These are phyloP conservation scores for Cryptococcus sp. DNA, from an alignment of 1,284 basidiomycete species.

Conservation along the genomic window DNA sequence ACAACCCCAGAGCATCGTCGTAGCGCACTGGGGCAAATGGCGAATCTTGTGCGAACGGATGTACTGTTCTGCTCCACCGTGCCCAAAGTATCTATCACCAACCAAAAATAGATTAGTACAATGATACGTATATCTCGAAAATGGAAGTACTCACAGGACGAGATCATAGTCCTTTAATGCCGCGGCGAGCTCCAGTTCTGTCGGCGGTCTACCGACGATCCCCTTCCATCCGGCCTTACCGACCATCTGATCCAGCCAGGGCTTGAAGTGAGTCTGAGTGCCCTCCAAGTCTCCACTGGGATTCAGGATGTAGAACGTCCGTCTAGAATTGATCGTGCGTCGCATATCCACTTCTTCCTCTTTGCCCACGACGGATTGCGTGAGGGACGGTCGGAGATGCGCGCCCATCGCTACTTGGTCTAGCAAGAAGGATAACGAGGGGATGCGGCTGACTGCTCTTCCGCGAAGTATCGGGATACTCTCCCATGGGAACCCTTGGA, in stretches of 20 bases:
- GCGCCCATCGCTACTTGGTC: constrained; percentile 72
- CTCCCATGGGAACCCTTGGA: constrained; percentile 94
- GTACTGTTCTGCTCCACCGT: constrained; percentile 95
- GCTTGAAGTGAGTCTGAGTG: constrained; percentile 79
- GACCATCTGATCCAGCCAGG: constrained; percentile 72
- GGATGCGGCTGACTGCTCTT: constrained; percentile 84
- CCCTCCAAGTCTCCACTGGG: constrained; percentile 84
- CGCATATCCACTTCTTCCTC: constrained; percentile 41
- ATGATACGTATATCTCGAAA: too few species aligned
- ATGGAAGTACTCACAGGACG: constrained; percentile 66
- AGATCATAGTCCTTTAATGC: constrained; percentile 73
- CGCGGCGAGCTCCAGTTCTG: constrained; percentile 74
- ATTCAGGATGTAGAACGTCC: constrained; percentile 84
- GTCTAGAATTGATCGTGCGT: constrained; percentile 62
- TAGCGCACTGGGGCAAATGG: constrained; percentile 77
- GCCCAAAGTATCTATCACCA: constrained; percentile 82
- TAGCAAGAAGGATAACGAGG: constrained; percentile 81
- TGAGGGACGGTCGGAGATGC: constrained; percentile 39
- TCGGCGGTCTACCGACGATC: constrained; percentile 71
- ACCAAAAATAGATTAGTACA: constrained; percentile 8
- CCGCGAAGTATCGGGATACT: constrained; percentile 83
- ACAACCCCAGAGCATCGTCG: constrained; percentile 98
- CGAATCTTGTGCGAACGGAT: constrained; percentile 81
- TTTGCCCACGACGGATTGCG: constrained; percentile 5
- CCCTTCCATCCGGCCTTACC: constrained; percentile 74